Evolutionary conservation across 495 filamentous ascomycete genomes (phyloP).

Genomic region (Penicillium coprophilum): DNA sequence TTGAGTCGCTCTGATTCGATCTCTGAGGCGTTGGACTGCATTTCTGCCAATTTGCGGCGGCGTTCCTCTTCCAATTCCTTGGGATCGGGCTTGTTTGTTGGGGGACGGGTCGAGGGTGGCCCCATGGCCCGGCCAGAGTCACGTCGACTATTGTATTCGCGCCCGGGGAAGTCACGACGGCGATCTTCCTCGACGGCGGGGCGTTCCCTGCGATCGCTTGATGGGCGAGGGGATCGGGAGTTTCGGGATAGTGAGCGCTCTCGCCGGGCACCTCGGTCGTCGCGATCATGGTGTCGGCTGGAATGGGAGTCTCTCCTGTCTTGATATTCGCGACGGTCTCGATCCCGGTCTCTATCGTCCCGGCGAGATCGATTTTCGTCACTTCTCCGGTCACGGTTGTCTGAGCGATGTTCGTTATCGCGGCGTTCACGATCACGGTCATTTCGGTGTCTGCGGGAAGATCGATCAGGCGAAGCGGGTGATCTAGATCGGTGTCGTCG

Average conservation of each 20-base stretch:
- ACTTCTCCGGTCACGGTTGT: conserved; percentile 24
- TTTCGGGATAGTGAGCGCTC: conserved; percentile 15
- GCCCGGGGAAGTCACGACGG: conserved; percentile 21
- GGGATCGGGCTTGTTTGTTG: conserved; percentile 18
- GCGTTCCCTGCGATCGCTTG: conserved; percentile 15
- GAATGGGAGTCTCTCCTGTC: conserved; percentile 23
- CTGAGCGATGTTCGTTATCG: conserved; percentile 21
- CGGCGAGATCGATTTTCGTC: conserved; percentile 21
- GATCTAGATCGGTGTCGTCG: conserved; percentile 41
- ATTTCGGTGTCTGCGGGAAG: conserved; percentile 30
- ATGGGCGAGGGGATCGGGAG: conserved; percentile 15
- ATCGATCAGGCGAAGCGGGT: conserved; percentile 28
- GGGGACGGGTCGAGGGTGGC: conserved; percentile 12
- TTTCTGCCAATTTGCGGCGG: conserved; percentile 70
- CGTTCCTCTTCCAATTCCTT: conserved; percentile 43
- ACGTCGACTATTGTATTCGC: conserved; percentile 18
- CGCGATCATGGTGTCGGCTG: conserved; percentile 28
- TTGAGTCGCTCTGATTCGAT: conserved; percentile 73
- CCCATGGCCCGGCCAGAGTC: conserved; percentile 27
- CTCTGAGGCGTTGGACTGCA: conserved; percentile 80
- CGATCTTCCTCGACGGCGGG: conserved; percentile 4
- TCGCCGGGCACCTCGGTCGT: conserved; percentile 28
- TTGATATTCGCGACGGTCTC: conserved; percentile 19
- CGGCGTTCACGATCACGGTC: conserved; percentile 29
- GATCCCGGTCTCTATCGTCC: conserved; percentile 26